These are phyloP conservation scores for Aspergillus sp. DNA, from an alignment of 2,329 filamentous ascomycete species.

Conservation along the genomic window DNA sequence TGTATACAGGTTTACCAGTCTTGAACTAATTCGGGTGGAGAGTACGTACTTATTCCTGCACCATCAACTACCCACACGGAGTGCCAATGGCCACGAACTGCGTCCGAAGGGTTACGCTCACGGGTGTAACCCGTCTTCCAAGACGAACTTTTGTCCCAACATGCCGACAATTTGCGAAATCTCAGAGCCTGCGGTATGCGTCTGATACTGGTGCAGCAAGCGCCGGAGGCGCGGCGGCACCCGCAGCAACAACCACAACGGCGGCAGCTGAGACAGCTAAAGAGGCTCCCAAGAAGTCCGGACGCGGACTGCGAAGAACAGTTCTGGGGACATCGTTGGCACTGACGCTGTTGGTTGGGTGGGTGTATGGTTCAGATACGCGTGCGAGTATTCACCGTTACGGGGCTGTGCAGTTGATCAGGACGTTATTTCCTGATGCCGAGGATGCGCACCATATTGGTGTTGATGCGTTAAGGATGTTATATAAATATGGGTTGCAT, in stretches of 20 bases:
- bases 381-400: conserved; percentile 69
- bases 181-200: conserved; percentile 12
- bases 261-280: conserved; percentile 22
- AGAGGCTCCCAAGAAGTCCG: conserved; percentile 30
- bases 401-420: conserved; percentile 54
- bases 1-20: background rate
- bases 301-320: conserved; percentile 28
- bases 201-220: conserved; percentile 11
- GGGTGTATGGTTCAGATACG: conserved; percentile 73
- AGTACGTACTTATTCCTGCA: background rate
- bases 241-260: conserved; percentile 2
- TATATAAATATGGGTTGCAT: conserved; percentile 74
- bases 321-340: conserved; percentile 53
- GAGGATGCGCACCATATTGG: conserved; percentile 91
- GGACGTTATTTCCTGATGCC: conserved; percentile 45
- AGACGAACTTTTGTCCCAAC: conserved; percentile 4
- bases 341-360: conserved; percentile 51
- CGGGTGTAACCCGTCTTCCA: conserved; percentile 11
- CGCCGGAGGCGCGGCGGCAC: background rate
- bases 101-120: background rate
- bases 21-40: background rate
- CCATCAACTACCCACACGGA: background rate
- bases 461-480: conserved; percentile 66
- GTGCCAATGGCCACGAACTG: background rate
- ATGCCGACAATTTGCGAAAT: conserved; percentile 9